A percentile compares a stretch with the other conserved stretches of the same genome.
These are phyloP conservation scores for Durotheca rogersii DNA, from an alignment of 495 filamentous ascomycete species.

Conservation along the genomic window DNA sequence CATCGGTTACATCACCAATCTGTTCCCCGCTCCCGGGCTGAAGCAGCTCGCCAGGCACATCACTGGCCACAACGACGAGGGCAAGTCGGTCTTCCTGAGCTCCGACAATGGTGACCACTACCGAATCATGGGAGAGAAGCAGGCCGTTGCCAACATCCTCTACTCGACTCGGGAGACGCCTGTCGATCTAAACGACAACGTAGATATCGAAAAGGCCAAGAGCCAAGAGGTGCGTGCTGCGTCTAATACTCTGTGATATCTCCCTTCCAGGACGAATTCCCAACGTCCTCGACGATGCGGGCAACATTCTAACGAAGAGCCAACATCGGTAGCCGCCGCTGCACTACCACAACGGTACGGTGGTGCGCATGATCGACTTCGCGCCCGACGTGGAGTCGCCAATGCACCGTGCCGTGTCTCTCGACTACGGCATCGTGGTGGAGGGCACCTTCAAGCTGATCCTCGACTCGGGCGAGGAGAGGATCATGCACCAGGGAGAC, in stretches of 20 bases:
- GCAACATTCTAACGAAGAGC: neutral
- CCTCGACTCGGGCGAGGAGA: constrained; percentile 53
- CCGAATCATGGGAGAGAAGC: constrained; percentile 26
- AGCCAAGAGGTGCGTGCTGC: constrained; percentile 20
- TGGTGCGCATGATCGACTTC: constrained; percentile 59
- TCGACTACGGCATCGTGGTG: constrained; percentile 63
- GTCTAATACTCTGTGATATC: neutral
- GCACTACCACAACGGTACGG: constrained; percentile 45
- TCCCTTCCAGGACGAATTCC: too few species aligned
- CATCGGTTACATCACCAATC: neutral
- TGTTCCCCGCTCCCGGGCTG: constrained; percentile 20
- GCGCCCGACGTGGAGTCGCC: constrained; percentile 47
- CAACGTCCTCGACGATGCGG: neutral
- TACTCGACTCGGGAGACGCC: constrained; percentile 57
- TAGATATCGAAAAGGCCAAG: constrained; percentile 39
- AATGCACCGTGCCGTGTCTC: constrained; percentile 58
- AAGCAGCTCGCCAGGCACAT: constrained; percentile 33
- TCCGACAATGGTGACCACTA: constrained; percentile 13
- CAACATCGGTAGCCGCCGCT: constrained; percentile 32
- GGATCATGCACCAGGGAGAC: constrained; percentile 44
- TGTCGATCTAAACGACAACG: constrained; percentile 39
- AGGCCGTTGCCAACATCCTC: constrained; percentile 35
- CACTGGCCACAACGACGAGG: constrained; percentile 42
- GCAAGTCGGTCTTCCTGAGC: constrained; percentile 38
- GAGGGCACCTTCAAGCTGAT: constrained; percentile 55